These are phyloP conservation scores for Gracilaria gracilis DNA, from an alignment of 23 red algal species.

Conservation along the genomic window DNA sequence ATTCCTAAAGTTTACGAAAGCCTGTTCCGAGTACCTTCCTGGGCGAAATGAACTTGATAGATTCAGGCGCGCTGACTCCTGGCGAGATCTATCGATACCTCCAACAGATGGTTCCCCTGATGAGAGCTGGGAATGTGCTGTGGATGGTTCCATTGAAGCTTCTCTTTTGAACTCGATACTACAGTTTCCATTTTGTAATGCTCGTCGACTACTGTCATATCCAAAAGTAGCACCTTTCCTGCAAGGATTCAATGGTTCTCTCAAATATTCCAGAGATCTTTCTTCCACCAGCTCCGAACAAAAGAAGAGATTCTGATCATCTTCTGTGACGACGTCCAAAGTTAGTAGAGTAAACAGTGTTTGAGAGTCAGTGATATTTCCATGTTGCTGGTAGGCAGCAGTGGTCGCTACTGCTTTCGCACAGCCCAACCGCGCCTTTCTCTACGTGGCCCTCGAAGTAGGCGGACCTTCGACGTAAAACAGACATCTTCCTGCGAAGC, in stretches of 20 bases:
- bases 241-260: constrained; percentile 61
- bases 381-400: constrained; percentile 46
- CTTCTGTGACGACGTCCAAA: constrained; percentile 51
- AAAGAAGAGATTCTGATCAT: constrained; percentile 63
- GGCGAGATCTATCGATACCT: neutral
- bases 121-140: neutral
- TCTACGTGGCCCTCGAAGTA: constrained; percentile 51
- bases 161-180: neutral
- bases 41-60: neutral
- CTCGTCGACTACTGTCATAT: neutral
- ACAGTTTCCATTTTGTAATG: neutral
- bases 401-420: constrained; percentile 60
- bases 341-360: constrained; percentile 63
- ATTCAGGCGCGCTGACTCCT: neutral
- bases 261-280: constrained; percentile 57
- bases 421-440: constrained; percentile 27
- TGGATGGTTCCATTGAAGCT: neutral
- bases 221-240: constrained; percentile 37
- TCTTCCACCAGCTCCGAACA: constrained; percentile 71
- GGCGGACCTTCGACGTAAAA: constrained; percentile 61
- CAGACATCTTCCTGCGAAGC: constrained; percentile 24
- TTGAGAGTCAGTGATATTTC: constrained; percentile 50
- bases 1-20: neutral
- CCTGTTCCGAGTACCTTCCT: neutral
- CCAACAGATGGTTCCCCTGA: neutral